Percentiles rank a stretch among this genome's conserved stretches.
Conservation (phyloP, 106 monocot genomes). For the Dendrobium chrysotoxum region DNA sequence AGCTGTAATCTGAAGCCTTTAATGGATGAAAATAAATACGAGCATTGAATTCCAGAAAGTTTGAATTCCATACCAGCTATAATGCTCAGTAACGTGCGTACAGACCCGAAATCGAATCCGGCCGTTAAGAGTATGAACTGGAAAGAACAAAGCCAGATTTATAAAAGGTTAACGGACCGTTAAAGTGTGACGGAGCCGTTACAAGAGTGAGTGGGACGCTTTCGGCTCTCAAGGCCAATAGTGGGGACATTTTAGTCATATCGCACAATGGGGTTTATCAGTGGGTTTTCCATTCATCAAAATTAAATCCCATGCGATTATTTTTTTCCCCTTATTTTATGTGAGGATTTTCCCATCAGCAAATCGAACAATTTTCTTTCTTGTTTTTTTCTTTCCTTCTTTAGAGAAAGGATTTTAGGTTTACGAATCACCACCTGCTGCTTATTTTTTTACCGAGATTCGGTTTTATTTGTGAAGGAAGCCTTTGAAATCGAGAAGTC, state of each 20-base stretch:
- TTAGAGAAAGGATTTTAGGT: neutral
- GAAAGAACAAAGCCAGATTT: too few species aligned
- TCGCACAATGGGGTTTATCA: neutral
- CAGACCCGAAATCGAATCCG: neutral
- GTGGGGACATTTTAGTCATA: conserved; percentile 7
- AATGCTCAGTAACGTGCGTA: neutral
- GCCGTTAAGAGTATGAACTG: neutral
- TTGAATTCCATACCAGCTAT: too few species aligned
- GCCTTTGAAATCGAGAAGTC: neutral
- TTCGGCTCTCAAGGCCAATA: neutral
- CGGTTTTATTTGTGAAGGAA: neutral
- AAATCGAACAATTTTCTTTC: neutral
- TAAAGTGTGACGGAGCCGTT: conserved; percentile 12
- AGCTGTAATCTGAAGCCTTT: too few species aligned
- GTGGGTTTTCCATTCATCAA: conserved; percentile 9
- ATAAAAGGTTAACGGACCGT: conserved; percentile 11
- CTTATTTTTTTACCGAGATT: neutral
- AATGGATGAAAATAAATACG: too few species aligned
- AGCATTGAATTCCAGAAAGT: too few species aligned
- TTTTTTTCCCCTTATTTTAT: neutral
- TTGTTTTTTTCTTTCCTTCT: neutral
- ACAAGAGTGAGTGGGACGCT: neutral
- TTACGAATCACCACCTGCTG: neutral
- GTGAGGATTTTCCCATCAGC: neutral
- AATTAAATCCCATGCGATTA: conserved; percentile 3